These are phyloP conservation scores for Trypanosoma cruzi DNA, from an alignment of 208 protist species.

Conservation along the genomic window DNA sequence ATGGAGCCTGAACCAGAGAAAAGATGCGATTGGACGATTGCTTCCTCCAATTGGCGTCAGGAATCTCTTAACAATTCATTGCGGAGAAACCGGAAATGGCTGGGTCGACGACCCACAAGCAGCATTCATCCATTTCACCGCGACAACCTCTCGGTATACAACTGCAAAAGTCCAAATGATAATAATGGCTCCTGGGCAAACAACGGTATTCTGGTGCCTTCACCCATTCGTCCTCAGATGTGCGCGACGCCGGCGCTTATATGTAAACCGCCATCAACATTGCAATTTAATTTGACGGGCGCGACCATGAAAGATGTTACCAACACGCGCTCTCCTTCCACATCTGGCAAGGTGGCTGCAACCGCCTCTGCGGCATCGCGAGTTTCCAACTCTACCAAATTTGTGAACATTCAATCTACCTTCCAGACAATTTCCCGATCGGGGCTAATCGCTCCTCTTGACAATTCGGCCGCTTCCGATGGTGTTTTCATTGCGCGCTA, in stretches of 20 bases:
- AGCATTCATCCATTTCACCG: slow-evolving; percentile 15
- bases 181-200: neutral
- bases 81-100: neutral
- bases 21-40: neutral
- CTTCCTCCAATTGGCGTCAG: neutral
- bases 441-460: neutral
- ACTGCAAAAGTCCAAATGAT: neutral
- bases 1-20: neutral
- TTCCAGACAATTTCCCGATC: neutral
- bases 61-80: neutral
- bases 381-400: neutral
- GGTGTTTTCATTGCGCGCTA: neutral
- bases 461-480: neutral
- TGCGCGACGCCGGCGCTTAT: neutral
- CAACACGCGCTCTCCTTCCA: neutral
- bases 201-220: neutral
- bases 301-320: neutral
- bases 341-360: neutral
- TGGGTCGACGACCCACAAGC: slow-evolving; percentile 8
- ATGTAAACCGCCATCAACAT: neutral
- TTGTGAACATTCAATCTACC: neutral
- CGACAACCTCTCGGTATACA: neutral
- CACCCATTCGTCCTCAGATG: slow-evolving; percentile 5
- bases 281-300: neutral
- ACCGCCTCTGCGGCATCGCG: neutral